Base-by-base conservation (phyloP, 2,329 filamentous ascomycete genomes). In the Amauroascus verrucosus region DNA sequence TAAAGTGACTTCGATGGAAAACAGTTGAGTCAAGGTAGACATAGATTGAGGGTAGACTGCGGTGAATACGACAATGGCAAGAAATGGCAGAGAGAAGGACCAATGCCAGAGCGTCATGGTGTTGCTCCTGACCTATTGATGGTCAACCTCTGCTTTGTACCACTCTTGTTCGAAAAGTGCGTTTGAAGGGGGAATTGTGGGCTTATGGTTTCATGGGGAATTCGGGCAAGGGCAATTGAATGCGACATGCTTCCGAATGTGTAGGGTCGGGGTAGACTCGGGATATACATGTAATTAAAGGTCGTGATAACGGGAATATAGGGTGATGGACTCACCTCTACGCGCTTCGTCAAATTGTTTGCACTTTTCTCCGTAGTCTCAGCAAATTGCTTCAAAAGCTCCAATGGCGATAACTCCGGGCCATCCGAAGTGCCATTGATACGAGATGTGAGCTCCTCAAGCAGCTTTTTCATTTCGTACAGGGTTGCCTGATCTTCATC, bases 341-440 rank as follows among this genome's bases (percentile, higher is more conserved):
- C 69, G 55, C 70, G 69, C 56, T 70, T 66, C 28, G 69, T 68
- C 28, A 72, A 62, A 32, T 67, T 65, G 55, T 72, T 70, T 22
- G 69, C 62, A 48, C 72, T 80, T 59, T 80, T 81, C 67, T 80
- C 80, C 56, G 78, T 74, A 38, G 78, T 73, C 26, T 75, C 76
- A n/a, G 72, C 73, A 37, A 73, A 74, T 58, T 70, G 68, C 52
- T 69, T 70, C 18, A 69, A 61, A 40, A 72, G 64, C 49, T 72
- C 68, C 35, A 66, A 62, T 38, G 63, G 65, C 11, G 69, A 69
- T 53, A 70, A 65, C 48, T 70, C 63, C 9, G 65, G 56, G 28
- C 61, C 58, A 37, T 68, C 66, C 1, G 63, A 59, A 8, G 61
- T 67, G 11, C 60, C 64, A 20, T 62, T 65, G 18, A 67, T 64